phyloP scores from a whole-genome alignment of 805 yeast species.

The Metschnikowia corniflorae region DNA sequence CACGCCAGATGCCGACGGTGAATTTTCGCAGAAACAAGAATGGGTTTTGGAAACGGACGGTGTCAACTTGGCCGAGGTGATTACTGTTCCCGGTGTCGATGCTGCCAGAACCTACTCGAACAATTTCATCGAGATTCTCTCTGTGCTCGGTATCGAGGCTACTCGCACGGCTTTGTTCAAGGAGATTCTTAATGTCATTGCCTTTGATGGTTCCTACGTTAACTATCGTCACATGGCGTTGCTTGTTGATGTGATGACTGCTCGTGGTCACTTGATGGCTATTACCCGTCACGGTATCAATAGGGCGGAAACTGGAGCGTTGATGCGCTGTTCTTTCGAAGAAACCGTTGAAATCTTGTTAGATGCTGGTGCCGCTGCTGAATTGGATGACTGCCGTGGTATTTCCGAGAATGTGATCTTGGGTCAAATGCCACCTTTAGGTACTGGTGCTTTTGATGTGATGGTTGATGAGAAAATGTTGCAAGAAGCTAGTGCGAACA shows the following conservation, averaged over 20 bases:
- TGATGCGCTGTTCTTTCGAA: slow-evolving; percentile 99
- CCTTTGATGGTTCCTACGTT: slow-evolving; percentile 99
- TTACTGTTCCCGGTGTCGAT: slow-evolving; percentile 94
- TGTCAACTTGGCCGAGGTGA: slow-evolving; percentile 90
- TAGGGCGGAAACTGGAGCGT: slow-evolving; percentile 97
- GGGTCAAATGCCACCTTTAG: slow-evolving; percentile 98
- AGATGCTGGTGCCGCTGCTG: slow-evolving; percentile 98
- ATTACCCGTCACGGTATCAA: slow-evolving; percentile 99
- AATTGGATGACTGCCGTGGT: slow-evolving; percentile 96
- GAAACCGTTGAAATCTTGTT: slow-evolving; percentile 96
- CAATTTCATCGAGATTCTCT: slow-evolving; percentile 91
- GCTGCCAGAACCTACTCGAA: slow-evolving; percentile 87
- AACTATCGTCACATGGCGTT: slow-evolving; percentile 98
- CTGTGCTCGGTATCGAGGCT: slow-evolving; percentile 97
- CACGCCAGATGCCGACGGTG: slow-evolving; percentile 77
- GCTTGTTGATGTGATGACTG: slow-evolving; percentile 96
- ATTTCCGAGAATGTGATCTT: slow-evolving; percentile 96
- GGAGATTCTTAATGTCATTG: slow-evolving; percentile 95
- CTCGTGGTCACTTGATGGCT: slow-evolving; percentile 97
- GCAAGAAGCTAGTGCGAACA: slow-evolving; percentile 51
- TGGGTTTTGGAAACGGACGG: slow-evolving; percentile 99
- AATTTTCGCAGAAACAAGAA: slow-evolving; percentile 82
- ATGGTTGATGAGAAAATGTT: slow-evolving; percentile 89
- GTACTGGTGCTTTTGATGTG: slow-evolving; percentile 97
- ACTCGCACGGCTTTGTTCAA: slow-evolving; percentile 91